A percentile compares a stretch with the other conserved stretches of the same genome.
Evolutionary conservation across 1,284 basidiomycete genomes (phyloP).

Genomic region (Athelia psychrophila): DNA sequence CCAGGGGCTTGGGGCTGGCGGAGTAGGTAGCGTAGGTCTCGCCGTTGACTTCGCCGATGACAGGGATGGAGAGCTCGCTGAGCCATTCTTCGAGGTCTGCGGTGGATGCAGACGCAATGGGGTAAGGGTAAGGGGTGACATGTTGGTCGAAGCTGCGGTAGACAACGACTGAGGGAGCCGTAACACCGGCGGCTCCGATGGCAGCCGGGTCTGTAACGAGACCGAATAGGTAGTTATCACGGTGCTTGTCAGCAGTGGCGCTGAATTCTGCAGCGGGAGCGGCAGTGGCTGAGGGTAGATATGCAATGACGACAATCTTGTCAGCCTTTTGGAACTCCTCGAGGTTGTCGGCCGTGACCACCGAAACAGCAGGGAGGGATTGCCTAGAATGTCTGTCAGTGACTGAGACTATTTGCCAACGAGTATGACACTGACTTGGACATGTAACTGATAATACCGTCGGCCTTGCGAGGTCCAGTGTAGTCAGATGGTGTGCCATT

Average conservation of each 20-base stretch:
- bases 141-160: conserved; percentile 96
- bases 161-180: conserved; percentile 82
- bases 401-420: background rate
- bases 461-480: conserved; percentile 87
- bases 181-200: conserved; percentile 70
- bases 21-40: conserved; percentile 95
- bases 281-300: conserved; percentile 68
- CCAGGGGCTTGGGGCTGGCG: conserved; percentile 81
- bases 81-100: conserved; percentile 78
- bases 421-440: conserved; percentile 68
- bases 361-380: conserved; percentile 91
- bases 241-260: conserved; percentile 80
- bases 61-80: conserved; percentile 81
- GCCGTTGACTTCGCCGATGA: conserved; percentile 90
- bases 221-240: conserved; percentile 95
- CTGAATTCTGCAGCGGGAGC: conserved; percentile 74
- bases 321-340: conserved; percentile 88
- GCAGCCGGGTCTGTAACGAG: conserved; percentile 71
- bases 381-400: conserved; percentile 53
- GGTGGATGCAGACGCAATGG: conserved; percentile 53
- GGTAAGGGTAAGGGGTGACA: conserved; percentile 66
- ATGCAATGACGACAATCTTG: conserved; percentile 90
- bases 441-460: conserved; percentile 98
- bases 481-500: conserved; percentile 82
- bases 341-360: conserved; percentile 74